These are phyloP conservation scores for Ascocoryne sarcoides DNA, from an alignment of 2,329 filamentous ascomycete species.

Conservation along the genomic window DNA sequence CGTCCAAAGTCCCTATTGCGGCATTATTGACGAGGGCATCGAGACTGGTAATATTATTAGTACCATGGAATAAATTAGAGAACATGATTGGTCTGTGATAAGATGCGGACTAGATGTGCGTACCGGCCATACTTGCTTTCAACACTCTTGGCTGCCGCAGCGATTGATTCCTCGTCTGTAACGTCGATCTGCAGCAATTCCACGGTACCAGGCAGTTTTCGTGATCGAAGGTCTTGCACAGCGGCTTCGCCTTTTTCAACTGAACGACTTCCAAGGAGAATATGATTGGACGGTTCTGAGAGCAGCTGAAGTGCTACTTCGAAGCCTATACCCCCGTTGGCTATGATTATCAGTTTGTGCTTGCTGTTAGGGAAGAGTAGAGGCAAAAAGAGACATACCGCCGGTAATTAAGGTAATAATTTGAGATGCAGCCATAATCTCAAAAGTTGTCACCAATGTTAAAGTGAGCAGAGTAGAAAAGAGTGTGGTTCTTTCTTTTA, in stretches of 20 bases:
- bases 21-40: constrained; percentile 30
- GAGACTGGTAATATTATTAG: constrained; percentile 8
- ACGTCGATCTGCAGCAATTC: background rate
- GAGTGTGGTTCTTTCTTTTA: too few species aligned
- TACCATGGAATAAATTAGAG: too few species aligned
- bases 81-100: background rate
- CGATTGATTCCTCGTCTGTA: background rate
- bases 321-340: background rate
- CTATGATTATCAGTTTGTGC: background rate
- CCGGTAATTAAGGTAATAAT: constrained; percentile 2
- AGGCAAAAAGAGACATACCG: background rate
- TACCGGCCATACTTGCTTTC: background rate
- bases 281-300: background rate
- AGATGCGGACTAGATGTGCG: too few species aligned
- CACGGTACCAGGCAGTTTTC: background rate
- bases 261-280: constrained; percentile 1
- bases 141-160: background rate
- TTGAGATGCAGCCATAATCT: background rate
- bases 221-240: background rate
- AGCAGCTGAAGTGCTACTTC: background rate
- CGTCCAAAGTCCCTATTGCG: constrained; percentile 5
- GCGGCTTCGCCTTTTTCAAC: constrained; percentile 1
- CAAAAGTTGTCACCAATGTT: too few species aligned
- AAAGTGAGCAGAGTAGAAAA: too few species aligned
- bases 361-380: background rate